Evolutionary conservation across 345 rosid species (phyloP).

Genomic region (Hibiscus mutabilis): DNA sequence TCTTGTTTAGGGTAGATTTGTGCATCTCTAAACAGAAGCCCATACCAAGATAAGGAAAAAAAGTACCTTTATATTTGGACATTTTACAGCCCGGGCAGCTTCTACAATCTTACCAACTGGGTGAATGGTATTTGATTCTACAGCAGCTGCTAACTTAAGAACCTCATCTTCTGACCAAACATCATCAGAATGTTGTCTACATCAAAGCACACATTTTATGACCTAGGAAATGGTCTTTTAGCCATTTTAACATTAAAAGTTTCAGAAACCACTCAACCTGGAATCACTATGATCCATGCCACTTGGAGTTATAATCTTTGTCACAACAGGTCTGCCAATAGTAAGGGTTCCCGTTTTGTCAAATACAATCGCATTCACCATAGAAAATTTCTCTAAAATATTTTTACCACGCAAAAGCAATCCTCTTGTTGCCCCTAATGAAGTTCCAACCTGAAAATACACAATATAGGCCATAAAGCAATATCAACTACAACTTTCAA

Average conservation of each 20-base stretch:
- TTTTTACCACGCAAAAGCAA: constrained; percentile 88
- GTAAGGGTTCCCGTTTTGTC: constrained; percentile 97
- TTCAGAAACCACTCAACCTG: constrained; percentile 43
- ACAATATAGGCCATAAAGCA: not conserved
- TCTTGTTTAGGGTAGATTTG: not conserved
- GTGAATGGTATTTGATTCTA: constrained; percentile 88
- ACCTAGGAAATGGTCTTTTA: not conserved
- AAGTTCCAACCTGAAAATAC: constrained; percentile 70
- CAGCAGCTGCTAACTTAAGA: constrained; percentile 80
- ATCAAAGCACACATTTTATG: constrained; percentile 17
- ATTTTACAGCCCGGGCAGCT: constrained; percentile 57
- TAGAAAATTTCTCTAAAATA: constrained; percentile 83
- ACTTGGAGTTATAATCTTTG: constrained; percentile 46
- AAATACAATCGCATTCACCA: constrained; percentile 70
- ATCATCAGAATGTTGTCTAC: constrained; percentile 38
- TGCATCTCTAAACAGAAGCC: constrained; percentile 3
- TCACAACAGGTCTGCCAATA: constrained; percentile 84
- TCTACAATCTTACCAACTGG: constrained; percentile 89
- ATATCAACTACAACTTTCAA: constrained; percentile 5
- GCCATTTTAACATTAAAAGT: not conserved
- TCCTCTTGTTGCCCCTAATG: constrained; percentile 90
- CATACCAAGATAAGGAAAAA: not conserved
- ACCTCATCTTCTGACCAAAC: constrained; percentile 63
- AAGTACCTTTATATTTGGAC: constrained; percentile 49
- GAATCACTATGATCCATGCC: constrained; percentile 21